phyloP scores from a whole-genome alignment of 768 basidiomycete species.

The Leccinum truebloodii region DNA sequence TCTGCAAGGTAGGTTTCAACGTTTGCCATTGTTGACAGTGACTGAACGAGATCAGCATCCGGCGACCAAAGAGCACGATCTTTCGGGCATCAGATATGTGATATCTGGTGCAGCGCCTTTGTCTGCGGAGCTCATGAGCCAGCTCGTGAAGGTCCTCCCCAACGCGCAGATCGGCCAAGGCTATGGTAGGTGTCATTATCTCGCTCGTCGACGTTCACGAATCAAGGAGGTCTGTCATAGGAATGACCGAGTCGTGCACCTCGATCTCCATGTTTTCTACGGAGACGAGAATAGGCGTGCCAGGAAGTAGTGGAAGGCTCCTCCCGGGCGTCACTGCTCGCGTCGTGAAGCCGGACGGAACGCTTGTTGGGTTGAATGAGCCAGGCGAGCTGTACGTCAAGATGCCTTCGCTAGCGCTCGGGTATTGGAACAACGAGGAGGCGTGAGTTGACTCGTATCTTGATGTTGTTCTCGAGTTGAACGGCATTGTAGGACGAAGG shows the following conservation, averaged over 20 bases:
- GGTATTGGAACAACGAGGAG: constrained; percentile 55
- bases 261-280: constrained; percentile 51
- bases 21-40: background rate
- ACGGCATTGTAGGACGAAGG: constrained; percentile 49
- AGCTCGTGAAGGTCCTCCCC: constrained; percentile 49
- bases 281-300: constrained; percentile 47
- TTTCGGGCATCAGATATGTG: constrained; percentile 52
- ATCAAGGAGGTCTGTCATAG: constrained; percentile 32
- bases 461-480: background rate
- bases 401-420: constrained; percentile 39
- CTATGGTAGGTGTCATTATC: constrained; percentile 43
- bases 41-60: constrained; percentile 44
- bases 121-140: constrained; percentile 52
- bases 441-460: constrained; percentile 47
- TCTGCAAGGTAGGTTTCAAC: constrained; percentile 58
- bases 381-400: constrained; percentile 59
- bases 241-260: constrained; percentile 67
- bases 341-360: constrained; percentile 59
- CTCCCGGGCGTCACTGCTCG: constrained; percentile 57
- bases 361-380: constrained; percentile 54
- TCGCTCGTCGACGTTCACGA: background rate
- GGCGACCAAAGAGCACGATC: constrained; percentile 47
- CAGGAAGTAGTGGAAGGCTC: constrained; percentile 50
- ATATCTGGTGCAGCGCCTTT: constrained; percentile 66
- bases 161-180: constrained; percentile 67